Evolutionary conservation across 441 rosid genomes (phyloP).

Genomic region (Mallotus repandus): DNA sequence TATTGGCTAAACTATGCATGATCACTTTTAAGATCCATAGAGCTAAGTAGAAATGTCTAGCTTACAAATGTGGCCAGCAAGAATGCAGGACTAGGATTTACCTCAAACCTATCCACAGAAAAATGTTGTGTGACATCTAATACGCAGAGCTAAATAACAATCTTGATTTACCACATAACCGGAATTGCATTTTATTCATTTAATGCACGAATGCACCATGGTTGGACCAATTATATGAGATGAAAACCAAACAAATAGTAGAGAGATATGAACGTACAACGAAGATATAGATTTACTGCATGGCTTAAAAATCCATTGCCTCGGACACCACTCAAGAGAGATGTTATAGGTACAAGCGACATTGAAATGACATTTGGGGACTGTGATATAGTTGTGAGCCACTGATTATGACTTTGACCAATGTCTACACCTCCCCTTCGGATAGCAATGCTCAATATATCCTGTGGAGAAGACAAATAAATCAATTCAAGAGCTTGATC

Average conservation of each 20-base stretch:
- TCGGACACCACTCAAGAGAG: conserved; percentile 69
- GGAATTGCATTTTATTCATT: neutral
- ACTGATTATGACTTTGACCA: conserved; percentile 71
- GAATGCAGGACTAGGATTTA: neutral
- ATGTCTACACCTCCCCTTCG: conserved; percentile 76
- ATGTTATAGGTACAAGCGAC: conserved; percentile 90
- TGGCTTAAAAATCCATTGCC: conserved; percentile 90
- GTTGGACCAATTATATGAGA: neutral
- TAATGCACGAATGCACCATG: neutral
- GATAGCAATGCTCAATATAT: conserved; percentile 41
- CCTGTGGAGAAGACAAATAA: conserved; percentile 38
- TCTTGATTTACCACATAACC: neutral
- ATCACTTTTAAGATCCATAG: neutral
- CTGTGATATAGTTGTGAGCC: conserved; percentile 82
- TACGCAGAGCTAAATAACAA: neutral
- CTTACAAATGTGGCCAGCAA: neutral
- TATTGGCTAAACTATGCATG: neutral
- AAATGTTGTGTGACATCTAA: neutral
- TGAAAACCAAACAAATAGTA: conserved; percentile 8
- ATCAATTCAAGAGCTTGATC: neutral
- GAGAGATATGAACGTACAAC: conserved; percentile 55
- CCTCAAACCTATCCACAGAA: neutral
- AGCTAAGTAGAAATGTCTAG: neutral
- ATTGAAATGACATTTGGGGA: conserved; percentile 89
- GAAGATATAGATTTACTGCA: conserved; percentile 88